A percentile compares a stretch with the other conserved stretches of the same genome.
phyloP scores from a whole-genome alignment of 1,284 basidiomycete species.

The Heimioporus retisporus region DNA sequence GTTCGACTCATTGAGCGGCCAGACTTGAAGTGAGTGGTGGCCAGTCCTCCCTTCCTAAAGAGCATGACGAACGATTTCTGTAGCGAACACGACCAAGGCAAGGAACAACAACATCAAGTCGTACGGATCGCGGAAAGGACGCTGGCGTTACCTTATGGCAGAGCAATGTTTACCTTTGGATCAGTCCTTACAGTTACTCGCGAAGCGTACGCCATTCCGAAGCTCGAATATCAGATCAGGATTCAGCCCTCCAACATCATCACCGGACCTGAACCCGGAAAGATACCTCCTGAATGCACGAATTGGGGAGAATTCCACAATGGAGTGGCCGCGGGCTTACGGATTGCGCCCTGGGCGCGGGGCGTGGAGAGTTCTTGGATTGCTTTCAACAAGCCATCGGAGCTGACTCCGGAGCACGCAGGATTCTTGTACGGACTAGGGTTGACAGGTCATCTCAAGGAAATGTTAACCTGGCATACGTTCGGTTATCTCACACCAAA shows the following conservation, averaged over 20 bases:
- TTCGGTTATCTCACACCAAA: conserved; percentile 95
- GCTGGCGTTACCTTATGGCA: conserved; percentile 85
- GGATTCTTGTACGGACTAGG: conserved; percentile 96
- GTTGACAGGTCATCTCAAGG: conserved; percentile 89
- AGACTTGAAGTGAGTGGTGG: conserved; percentile 70
- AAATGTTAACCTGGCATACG: conserved; percentile 91
- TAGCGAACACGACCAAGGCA: conserved; percentile 84
- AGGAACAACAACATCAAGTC: conserved; percentile 86
- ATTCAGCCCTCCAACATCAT: conserved; percentile 76
- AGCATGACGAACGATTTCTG: conserved; percentile 4
- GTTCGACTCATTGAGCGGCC: conserved; percentile 78
- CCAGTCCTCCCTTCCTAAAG: not conserved
- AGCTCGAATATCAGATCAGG: conserved; percentile 83
- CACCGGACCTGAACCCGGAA: conserved; percentile 72
- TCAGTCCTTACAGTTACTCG: conserved; percentile 77
- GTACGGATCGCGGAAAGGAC: conserved; percentile 87
- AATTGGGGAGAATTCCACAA: conserved; percentile 99
- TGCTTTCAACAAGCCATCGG: conserved; percentile 90
- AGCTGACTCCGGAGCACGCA: conserved; percentile 92
- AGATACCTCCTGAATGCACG: conserved; percentile 74
- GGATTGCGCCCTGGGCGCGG: conserved; percentile 81
- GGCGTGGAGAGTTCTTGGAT: conserved; percentile 94
- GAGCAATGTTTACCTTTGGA: conserved; percentile 91
- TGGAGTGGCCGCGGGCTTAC: conserved; percentile 92
- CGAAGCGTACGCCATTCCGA: conserved; percentile 83